Percentiles rank a stretch among this genome's conserved stretches.
Evolutionary conservation across 495 filamentous ascomycete species (phyloP).

Genomic region (Patellaria atrata): DNA sequence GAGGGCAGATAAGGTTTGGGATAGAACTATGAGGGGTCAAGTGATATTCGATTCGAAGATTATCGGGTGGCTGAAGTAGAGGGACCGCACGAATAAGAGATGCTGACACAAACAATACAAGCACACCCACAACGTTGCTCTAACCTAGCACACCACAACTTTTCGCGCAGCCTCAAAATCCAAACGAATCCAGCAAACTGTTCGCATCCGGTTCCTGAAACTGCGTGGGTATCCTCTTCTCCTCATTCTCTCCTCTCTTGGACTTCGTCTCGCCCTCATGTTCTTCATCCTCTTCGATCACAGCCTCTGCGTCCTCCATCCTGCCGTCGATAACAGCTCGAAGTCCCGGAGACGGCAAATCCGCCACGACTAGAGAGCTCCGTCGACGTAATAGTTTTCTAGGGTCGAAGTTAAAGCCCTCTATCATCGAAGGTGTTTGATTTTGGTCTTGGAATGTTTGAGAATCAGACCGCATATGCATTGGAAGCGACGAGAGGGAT

Average conservation of each 20-base stretch:
- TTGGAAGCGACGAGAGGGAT: conserved; percentile 14
- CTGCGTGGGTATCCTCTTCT: conserved; percentile 55
- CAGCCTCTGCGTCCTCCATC: conserved; percentile 1
- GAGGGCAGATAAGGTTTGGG: no score
- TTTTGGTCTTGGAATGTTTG: conserved; percentile 8
- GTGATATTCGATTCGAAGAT: no score
- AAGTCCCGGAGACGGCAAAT: conserved; percentile 40
- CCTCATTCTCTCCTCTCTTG: conserved; percentile 23
- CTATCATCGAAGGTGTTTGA: conserved; percentile 14
- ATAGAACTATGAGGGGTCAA: no score
- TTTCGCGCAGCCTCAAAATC: conserved; percentile 25
- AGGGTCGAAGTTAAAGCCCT: conserved; percentile 36
- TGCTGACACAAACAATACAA: no score
- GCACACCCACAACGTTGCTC: no score
- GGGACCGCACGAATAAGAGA: no score
- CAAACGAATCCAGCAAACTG: conserved; percentile 40
- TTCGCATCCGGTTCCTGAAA: conserved; percentile 79
- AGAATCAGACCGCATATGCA: conserved; percentile 1
- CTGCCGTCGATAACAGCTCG: no score
- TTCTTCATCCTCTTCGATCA: conserved; percentile 16
- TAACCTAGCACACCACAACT: no score
- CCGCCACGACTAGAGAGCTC: conserved; percentile 67
- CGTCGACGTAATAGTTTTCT: conserved; percentile 53
- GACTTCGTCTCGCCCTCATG: conserved; percentile 10
- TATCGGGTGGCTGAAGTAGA: no score